Evolutionary conservation across 2,329 filamentous ascomycete genomes (phyloP).

Genomic region (Apiospora sp.): DNA sequence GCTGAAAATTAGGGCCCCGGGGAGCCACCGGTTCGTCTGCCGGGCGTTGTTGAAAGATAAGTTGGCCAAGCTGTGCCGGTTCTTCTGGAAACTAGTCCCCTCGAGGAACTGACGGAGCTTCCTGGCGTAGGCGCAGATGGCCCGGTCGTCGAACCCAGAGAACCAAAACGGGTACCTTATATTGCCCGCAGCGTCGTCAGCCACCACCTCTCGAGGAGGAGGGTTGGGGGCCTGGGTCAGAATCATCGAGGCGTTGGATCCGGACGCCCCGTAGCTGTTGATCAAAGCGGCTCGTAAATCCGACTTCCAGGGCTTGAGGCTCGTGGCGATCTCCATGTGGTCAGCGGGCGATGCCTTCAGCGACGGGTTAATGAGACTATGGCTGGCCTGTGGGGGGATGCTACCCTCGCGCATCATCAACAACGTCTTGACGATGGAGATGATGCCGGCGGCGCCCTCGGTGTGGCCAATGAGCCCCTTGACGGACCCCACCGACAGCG

Average conservation of each 20-base stretch:
- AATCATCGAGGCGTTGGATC: conserved; percentile 40
- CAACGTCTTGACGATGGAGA: conserved; percentile 43
- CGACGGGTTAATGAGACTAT: conserved; percentile 39
- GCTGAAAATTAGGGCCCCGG: conserved; percentile 37
- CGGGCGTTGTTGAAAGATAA: conserved; percentile 44
- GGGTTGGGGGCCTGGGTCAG: conserved; percentile 32
- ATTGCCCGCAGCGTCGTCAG: background rate
- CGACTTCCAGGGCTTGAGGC: conserved; percentile 33
- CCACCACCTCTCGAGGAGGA: conserved; percentile 27
- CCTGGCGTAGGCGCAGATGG: conserved; percentile 32
- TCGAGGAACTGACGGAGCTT: conserved; percentile 23
- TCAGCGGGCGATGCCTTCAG: conserved; percentile 31
- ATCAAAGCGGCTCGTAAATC: conserved; percentile 33
- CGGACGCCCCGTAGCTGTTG: conserved; percentile 49
- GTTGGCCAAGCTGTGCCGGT: conserved; percentile 28
- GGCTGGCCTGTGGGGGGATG: conserved; percentile 46
- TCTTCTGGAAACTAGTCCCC: background rate
- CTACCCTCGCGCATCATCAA: conserved; percentile 37
- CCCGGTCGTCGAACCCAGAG: conserved; percentile 34
- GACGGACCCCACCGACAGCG: conserved; percentile 39
- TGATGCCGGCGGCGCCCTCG: conserved; percentile 43
- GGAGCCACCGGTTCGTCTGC: conserved; percentile 40
- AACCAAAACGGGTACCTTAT: conserved; percentile 30
- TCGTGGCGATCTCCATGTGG: conserved; percentile 34
- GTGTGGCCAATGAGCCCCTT: conserved; percentile 47